Conservation (phyloP, 2,329 filamentous ascomycete species). For the Cladosporium velox region DNA sequence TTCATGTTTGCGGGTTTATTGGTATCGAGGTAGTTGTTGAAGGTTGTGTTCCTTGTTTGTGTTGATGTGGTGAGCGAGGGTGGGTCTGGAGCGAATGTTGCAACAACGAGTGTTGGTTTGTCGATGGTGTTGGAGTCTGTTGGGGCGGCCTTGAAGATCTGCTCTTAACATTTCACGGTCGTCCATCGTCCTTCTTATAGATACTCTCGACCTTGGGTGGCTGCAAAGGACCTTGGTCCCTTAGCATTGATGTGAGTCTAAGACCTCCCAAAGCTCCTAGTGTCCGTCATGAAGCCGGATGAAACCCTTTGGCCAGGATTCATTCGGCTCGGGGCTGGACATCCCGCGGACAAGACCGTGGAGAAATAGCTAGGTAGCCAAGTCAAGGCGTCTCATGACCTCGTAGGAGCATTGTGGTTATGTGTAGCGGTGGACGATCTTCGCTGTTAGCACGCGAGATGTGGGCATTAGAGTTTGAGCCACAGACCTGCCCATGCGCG, state of each 20-base stretch:
- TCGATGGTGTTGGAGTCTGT: neutral
- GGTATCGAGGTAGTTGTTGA: neutral
- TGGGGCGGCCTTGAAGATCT: neutral
- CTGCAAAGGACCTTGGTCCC: neutral
- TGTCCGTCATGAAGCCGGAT: conserved; percentile 7
- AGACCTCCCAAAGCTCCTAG: neutral
- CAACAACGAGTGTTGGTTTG: conserved; percentile 9
- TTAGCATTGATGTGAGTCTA: conserved; percentile 4
- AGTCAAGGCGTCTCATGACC: neutral
- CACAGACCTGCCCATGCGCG: neutral
- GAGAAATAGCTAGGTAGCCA: neutral
- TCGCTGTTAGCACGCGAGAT: conserved; percentile 1
- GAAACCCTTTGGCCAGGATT: neutral
- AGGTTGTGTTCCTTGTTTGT: neutral
- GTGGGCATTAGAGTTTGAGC: conserved; percentile 10
- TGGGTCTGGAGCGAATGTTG: conserved; percentile 13
- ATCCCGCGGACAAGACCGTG: neutral
- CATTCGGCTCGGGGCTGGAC: neutral
- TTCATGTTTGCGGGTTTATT: conserved; percentile 15
- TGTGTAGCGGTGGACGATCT: neutral
- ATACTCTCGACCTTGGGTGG: neutral
- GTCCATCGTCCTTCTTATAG: neutral
- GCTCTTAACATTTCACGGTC: neutral
- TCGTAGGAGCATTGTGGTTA: neutral
- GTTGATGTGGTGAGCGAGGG: neutral